Conservation (phyloP, 306 rosid genomes). For the Cucumis hystrix region DNA sequence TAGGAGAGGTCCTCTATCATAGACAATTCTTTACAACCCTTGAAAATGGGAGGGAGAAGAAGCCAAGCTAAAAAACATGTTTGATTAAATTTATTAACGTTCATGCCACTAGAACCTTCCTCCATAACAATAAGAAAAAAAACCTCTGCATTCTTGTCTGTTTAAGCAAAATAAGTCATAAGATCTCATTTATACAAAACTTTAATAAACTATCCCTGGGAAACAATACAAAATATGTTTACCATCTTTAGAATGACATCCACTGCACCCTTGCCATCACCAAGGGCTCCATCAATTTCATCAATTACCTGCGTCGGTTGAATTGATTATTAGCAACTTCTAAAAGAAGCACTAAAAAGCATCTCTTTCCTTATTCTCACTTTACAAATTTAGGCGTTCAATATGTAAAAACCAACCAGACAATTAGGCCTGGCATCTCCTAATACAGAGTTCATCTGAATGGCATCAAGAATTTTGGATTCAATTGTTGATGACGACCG, state of each 20-base stretch:
- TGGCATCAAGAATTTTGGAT: constrained; percentile 72
- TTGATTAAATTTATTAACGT: neutral
- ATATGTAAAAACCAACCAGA: constrained; percentile 39
- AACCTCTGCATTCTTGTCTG: too few relatives aligned
- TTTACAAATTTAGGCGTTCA: neutral
- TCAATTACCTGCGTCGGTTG: constrained; percentile 51
- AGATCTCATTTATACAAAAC: neutral
- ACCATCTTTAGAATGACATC: constrained; percentile 90
- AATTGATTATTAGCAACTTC: neutral
- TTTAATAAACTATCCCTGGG: neutral
- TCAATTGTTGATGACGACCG: constrained; percentile 75
- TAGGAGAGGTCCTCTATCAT: neutral
- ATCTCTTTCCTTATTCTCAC: neutral
- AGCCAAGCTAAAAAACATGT: neutral
- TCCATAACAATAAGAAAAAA: neutral
- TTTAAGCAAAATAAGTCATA: neutral
- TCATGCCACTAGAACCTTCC: neutral
- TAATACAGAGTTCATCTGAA: constrained; percentile 73
- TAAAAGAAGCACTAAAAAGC: neutral
- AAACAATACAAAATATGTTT: constrained; percentile 12
- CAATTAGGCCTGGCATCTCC: constrained; percentile 67
- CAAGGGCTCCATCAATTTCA: constrained; percentile 94
- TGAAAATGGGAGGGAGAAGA: neutral
- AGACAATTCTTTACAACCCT: neutral
- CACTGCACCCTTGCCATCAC: constrained; percentile 96